Percentiles rank a stretch among this genome's conserved stretches.
Evolutionary conservation across 768 basidiomycete species (phyloP).

Genomic region (Termitomyces sp.): DNA sequence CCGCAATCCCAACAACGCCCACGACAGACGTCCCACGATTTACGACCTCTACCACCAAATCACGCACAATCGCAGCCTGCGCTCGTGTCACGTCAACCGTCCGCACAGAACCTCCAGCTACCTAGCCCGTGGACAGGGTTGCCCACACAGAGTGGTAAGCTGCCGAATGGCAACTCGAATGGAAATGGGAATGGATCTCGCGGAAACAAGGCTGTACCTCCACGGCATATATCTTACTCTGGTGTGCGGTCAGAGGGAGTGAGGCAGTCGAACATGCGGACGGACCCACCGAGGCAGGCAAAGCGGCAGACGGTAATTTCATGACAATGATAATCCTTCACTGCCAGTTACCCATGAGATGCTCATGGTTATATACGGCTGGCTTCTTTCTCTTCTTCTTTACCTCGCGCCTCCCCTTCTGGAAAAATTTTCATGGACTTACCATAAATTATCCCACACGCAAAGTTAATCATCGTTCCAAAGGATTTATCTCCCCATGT

Average conservation of each 20-base stretch:
- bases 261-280: slow-evolving; percentile 11
- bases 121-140: slow-evolving; percentile 43
- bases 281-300: slow-evolving; percentile 10
- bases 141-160: slow-evolving; percentile 30
- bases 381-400: background rate
- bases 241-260: slow-evolving; percentile 12
- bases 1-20: slow-evolving; percentile 8
- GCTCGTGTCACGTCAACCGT: slow-evolving; percentile 19
- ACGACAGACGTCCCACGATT: slow-evolving; percentile 13
- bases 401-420: background rate
- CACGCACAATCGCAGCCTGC: slow-evolving; percentile 26
- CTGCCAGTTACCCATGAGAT: background rate
- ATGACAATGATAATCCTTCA: background rate
- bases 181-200: slow-evolving; percentile 3
- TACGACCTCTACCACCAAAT: slow-evolving; percentile 16
- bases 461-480: background rate
- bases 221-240: slow-evolving; percentile 13
- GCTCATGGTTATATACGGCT: slow-evolving; percentile 1
- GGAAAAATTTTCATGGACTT: slow-evolving; percentile 9
- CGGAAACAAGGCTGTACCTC: slow-evolving; percentile 6
- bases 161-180: slow-evolving; percentile 19
- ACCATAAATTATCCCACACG: slow-evolving; percentile 2
- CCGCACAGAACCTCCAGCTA: slow-evolving; percentile 24
- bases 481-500: background rate
- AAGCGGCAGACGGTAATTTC: slow-evolving; percentile 14